Base-by-base conservation (phyloP, 2,329 filamentous ascomycete genomes). In the Botrytis paeoniae region DNA sequence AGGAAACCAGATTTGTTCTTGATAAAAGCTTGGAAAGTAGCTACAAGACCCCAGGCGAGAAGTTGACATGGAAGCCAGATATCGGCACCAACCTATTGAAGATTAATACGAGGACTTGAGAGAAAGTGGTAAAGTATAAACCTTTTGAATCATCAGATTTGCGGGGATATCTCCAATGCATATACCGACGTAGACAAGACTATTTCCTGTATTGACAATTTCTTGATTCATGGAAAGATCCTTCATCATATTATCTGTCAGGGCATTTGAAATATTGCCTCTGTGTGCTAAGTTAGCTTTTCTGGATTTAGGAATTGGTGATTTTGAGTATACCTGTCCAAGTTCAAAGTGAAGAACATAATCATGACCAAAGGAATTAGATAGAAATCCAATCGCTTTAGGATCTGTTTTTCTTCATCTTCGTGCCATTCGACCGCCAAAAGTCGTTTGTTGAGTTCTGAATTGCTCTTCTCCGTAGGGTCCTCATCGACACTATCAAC, bases 11-110 rank as follows among this genome's bases (percentile, higher is more conserved):
- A 80, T 39, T 82, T 82, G 0, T 77, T 78, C 29, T 39, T 73
- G 29, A 79, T 63, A 64, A 83, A 85, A 35, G 82, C 83, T 1
- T 80, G 79, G 86, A 87, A 0, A 86, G 89, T 69, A 88, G 79
- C 84, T 84, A 88, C 79, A 88, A 74, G 82, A 84, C 57, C 91
- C 82, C 25, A 91, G 73, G 85, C 83, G 81, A 86, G 85, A 51
- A 82, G 81, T 25, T 87, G 80, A 82, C 86, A 86, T 63, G 86
- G 85, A 39, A 86, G 82, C 85, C 85, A 87, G 43, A 83, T 80
- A 76, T 87, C 86, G 0, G 85, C 85, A 0, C 86, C 86, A 25
- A 87, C 75, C 77, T 74, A 89, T 83, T 77, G 88, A 83, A 29
- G 73, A 76, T 73, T 4, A 57, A 29, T 9, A 29, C 7, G 14